Conservation (phyloP, 2,329 filamentous ascomycete species). For the Apiospora kogelbergensis region DNA sequence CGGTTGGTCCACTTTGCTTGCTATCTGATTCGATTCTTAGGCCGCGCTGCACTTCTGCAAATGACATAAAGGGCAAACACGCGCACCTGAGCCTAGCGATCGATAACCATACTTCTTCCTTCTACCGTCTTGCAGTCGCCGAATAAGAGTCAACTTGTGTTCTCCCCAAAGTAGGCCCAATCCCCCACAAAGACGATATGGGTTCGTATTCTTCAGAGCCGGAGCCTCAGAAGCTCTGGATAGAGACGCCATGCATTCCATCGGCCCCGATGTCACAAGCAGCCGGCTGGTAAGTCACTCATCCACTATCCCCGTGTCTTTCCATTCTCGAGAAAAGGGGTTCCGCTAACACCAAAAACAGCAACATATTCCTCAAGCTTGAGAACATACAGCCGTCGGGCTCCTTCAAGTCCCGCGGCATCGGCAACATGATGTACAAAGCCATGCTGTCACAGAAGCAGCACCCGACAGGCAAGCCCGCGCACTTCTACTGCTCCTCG, state of each 20-base stretch:
- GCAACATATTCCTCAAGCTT: slow-evolving; percentile 81
- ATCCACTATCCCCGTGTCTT: neutral
- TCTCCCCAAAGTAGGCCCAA: neutral
- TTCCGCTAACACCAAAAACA: slow-evolving; percentile 23
- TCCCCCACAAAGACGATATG: slow-evolving; percentile 29
- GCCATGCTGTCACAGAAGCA: slow-evolving; percentile 30
- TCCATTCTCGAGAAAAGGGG: neutral
- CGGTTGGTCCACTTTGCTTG: neutral
- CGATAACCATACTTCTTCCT: neutral
- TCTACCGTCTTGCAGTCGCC: neutral
- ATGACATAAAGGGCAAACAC: neutral
- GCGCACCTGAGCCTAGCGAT: neutral
- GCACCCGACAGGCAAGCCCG: slow-evolving; percentile 27
- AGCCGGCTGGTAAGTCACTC: slow-evolving; percentile 65
- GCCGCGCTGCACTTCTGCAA: neutral
- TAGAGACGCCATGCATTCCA: slow-evolving; percentile 69
- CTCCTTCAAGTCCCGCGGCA: slow-evolving; percentile 81
- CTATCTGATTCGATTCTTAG: neutral
- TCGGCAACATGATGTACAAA: slow-evolving; percentile 68
- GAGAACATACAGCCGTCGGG: slow-evolving; percentile 83
- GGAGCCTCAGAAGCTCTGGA: slow-evolving; percentile 58
- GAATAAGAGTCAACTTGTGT: neutral
- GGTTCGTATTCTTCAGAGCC: slow-evolving; percentile 39
- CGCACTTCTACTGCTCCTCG: slow-evolving; percentile 77
- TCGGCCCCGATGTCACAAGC: slow-evolving; percentile 65